phyloP scores from a whole-genome alignment of 2,329 filamentous ascomycete species.

The Fusarium armeniacum region DNA sequence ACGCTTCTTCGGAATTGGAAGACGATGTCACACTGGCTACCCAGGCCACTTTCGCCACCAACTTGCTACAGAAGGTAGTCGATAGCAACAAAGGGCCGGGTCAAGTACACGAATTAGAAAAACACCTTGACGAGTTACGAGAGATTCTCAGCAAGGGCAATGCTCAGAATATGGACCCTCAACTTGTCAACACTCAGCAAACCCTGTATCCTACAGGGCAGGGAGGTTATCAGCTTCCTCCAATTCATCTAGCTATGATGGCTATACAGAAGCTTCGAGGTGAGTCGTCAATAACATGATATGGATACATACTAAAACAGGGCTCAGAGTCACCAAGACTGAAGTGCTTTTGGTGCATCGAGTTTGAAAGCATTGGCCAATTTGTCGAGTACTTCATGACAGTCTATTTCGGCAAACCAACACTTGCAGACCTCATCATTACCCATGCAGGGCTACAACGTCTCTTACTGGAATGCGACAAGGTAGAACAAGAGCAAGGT shows the following conservation, averaged over 20 bases:
- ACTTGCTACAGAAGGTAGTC: slow-evolving; percentile 13
- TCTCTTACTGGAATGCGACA: not conserved
- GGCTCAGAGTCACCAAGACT: not conserved
- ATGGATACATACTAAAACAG: rapidly evolving
- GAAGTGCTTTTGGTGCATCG: slow-evolving; percentile 11
- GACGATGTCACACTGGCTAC: slow-evolving; percentile 15
- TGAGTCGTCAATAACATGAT: rapidly evolving
- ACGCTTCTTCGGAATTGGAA: not conserved
- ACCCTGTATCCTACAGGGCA: not conserved
- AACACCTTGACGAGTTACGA: not conserved
- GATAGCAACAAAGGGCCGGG: slow-evolving; percentile 1
- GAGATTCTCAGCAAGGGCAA: not conserved
- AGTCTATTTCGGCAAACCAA: slow-evolving; percentile 24
- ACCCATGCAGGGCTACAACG: slow-evolving; percentile 2
- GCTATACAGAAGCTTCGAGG: slow-evolving; percentile 18
- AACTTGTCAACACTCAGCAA: slow-evolving; percentile 1
- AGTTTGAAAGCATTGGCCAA: slow-evolving; percentile 10
- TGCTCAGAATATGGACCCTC: not conserved
- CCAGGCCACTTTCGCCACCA: slow-evolving; percentile 9
- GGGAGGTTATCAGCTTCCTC: slow-evolving; percentile 2
- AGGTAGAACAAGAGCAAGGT: not conserved
- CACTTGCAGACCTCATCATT: slow-evolving; percentile 12
- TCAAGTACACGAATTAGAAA: not conserved
- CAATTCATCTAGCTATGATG: slow-evolving; percentile 8
- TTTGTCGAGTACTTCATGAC: slow-evolving; percentile 31